Evolutionary conservation across 176 grass and related monocot genomes (phyloP).

Genomic region (Oryza coarctata): DNA sequence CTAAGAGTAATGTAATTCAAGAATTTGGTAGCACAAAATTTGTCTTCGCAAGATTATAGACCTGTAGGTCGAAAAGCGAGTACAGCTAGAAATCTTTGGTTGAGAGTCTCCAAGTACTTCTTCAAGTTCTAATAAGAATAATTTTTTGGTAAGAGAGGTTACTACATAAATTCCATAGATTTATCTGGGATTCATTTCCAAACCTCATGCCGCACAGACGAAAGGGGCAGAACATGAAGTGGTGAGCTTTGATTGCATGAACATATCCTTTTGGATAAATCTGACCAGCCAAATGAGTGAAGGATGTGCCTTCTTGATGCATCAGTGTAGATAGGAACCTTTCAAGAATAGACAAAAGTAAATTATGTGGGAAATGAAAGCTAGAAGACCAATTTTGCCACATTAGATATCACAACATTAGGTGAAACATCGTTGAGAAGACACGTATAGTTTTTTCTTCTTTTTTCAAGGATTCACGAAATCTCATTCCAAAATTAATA

Average conservation of each 20-base stretch:
- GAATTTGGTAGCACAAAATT: conserved; percentile 12
- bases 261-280: conserved; percentile 61
- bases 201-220: conserved; percentile 66
- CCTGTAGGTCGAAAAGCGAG: conserved; percentile 86
- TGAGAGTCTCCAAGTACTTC: conserved; percentile 53
- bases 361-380: background rate
- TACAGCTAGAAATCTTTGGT: conserved; percentile 53
- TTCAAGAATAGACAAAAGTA: conserved; percentile 23
- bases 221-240: conserved; percentile 74
- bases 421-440: background rate
- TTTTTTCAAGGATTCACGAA: too few relatives aligned
- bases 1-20: background rate
- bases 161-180: conserved; percentile 14
- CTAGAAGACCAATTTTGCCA: background rate
- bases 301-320: conserved; percentile 70
- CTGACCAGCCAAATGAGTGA: conserved; percentile 66
- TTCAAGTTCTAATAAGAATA: conserved; percentile 53
- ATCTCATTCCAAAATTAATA: background rate
- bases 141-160: conserved; percentile 22
- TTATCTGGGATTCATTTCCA: conserved; percentile 20
- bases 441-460: background rate
- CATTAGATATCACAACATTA: background rate
- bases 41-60: background rate
- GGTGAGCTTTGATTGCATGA: conserved; percentile 51
- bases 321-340: conserved; percentile 75